These are phyloP conservation scores for Saccharomycodes ludwigii DNA, from an alignment of 805 yeast genomes.

Conservation along the genomic window DNA sequence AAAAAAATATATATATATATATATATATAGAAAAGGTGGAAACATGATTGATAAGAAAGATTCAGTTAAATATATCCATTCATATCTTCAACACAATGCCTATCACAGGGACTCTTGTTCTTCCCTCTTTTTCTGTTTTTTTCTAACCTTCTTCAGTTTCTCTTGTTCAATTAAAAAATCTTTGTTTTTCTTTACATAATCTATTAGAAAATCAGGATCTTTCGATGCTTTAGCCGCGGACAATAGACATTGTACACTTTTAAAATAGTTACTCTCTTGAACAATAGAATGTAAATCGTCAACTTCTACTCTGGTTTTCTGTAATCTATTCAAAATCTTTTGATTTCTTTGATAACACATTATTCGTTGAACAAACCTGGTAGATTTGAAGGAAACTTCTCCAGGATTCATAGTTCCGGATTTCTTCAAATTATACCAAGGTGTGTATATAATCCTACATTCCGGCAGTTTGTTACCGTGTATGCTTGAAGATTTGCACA, in stretches of 20 bases:
- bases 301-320: slow-evolving; percentile 52
- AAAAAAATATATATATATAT: no score
- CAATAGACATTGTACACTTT: slow-evolving; percentile 4
- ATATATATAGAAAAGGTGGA: no score
- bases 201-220: slow-evolving; percentile 15
- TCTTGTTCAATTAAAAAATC: slow-evolving; percentile 16
- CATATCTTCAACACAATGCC: slow-evolving; percentile 9
- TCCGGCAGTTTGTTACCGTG: slow-evolving; percentile 61
- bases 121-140: slow-evolving; percentile 8
- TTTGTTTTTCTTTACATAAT: slow-evolving; percentile 10
- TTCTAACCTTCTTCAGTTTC: slow-evolving; percentile 12
- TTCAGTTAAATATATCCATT: no score
- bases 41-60: no score
- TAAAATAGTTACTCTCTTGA: no score
- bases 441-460: slow-evolving; percentile 58
- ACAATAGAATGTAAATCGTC: background rate
- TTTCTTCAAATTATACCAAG: slow-evolving; percentile 57
- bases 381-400: slow-evolving; percentile 61
- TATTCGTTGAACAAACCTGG: slow-evolving; percentile 38
- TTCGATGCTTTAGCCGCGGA: slow-evolving; percentile 21
- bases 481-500: slow-evolving; percentile 68
- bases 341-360: slow-evolving; percentile 47
- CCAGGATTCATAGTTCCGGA: slow-evolving; percentile 67
- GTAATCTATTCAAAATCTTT: slow-evolving; percentile 45
- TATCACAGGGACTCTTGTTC: slow-evolving; percentile 8